Percentiles rank a stretch among this genome's conserved stretches.
These are phyloP conservation scores for Trametes cingulata DNA, from an alignment of 768 basidiomycete genomes.

Conservation along the genomic window DNA sequence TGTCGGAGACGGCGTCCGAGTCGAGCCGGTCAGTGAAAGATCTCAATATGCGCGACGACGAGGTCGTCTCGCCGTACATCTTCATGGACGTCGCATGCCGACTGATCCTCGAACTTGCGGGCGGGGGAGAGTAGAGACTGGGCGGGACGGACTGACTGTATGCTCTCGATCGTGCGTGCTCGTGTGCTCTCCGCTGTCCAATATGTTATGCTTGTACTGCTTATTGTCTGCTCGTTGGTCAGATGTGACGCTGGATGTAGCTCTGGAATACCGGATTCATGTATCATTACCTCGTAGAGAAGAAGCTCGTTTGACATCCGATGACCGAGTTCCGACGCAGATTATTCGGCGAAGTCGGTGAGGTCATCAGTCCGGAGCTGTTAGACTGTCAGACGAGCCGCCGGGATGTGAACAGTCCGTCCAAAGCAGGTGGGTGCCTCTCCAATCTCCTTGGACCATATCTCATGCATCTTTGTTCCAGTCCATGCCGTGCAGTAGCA, in stretches of 20 bases:
- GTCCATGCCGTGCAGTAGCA: neutral
- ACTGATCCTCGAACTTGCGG: constrained; percentile 92
- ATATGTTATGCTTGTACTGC: constrained; percentile 22
- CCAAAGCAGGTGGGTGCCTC: neutral
- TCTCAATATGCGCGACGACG: constrained; percentile 56
- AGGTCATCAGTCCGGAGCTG: neutral
- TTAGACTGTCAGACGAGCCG: neutral
- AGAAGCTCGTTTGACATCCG: neutral
- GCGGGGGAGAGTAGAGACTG: constrained; percentile 45
- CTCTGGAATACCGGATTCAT: constrained; percentile 11
- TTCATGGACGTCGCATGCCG: constrained; percentile 97
- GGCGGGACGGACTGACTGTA: neutral
- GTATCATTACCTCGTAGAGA: constrained; percentile 13
- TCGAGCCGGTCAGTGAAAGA: constrained; percentile 57
- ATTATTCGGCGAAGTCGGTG: neutral
- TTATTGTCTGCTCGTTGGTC: constrained; percentile 7
- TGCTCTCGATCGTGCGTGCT: constrained; percentile 18
- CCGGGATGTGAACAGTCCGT: neutral
- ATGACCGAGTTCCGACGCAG: neutral
- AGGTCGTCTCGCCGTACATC: constrained; percentile 83
- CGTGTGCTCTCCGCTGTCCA: constrained; percentile 18
- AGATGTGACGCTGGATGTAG: constrained; percentile 18
- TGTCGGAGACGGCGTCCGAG: constrained; percentile 57
- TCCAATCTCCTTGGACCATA: neutral
- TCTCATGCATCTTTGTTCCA: neutral